Evolutionary conservation across 768 basidiomycete species (phyloP).

Genomic region (Mycena polygramma): DNA sequence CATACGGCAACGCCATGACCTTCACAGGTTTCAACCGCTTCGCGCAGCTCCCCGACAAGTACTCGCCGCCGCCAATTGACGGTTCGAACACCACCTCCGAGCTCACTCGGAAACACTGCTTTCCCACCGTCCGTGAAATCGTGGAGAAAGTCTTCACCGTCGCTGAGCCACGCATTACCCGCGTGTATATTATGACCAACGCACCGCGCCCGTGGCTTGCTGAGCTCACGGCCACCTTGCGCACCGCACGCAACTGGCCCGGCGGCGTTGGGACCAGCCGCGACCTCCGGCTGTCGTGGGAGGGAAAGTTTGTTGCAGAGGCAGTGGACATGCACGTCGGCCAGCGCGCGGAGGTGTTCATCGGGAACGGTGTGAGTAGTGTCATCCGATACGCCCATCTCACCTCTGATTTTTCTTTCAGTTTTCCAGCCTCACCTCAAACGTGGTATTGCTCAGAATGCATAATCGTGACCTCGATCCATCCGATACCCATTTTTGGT

Average conservation of each 20-base stretch:
- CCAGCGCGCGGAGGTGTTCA: conserved; percentile 71
- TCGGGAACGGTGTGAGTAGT: conserved; percentile 77
- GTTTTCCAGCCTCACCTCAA: conserved; percentile 56
- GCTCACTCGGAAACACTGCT: conserved; percentile 58
- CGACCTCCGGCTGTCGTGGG: conserved; percentile 66
- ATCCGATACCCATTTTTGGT: conserved; percentile 51
- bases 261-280: conserved; percentile 65
- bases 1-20: conserved; percentile 55
- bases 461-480: conserved; percentile 44
- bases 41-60: conserved; percentile 62
- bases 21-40: conserved; percentile 70
- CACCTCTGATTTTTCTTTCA: conserved; percentile 12
- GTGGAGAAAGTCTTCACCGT: conserved; percentile 51
- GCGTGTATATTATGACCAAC: conserved; percentile 77
- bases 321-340: conserved; percentile 79
- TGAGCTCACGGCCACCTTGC: conserved; percentile 58
- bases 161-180: conserved; percentile 48
- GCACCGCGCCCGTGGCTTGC: conserved; percentile 63
- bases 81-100: conserved; percentile 10
- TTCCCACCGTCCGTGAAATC: conserved; percentile 64
- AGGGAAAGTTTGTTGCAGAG: conserved; percentile 69
- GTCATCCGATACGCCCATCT: neutral
- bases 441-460: conserved; percentile 51
- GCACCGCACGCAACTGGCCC: conserved; percentile 54
- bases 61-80: conserved; percentile 41